Evolutionary conservation across 495 filamentous ascomycete species (phyloP).

Genomic region (Clavariopsis aquatica): DNA sequence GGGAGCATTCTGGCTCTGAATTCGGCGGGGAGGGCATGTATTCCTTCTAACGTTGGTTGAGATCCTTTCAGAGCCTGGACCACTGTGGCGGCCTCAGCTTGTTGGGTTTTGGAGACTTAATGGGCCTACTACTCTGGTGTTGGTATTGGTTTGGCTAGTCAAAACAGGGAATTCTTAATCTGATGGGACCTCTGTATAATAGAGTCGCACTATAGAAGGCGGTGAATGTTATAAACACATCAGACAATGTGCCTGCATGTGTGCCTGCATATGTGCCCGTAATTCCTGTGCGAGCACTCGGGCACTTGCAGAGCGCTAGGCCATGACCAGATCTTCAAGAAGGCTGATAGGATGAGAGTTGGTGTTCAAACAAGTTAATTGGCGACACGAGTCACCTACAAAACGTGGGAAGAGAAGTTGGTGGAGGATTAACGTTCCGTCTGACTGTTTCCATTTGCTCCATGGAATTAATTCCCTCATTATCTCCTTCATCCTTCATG

Average conservation of each 20-base stretch:
- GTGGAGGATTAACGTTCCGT: not conserved
- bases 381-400: not conserved
- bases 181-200: not conserved
- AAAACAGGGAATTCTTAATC: not conserved
- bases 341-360: not conserved
- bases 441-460: not conserved
- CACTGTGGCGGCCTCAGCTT: not conserved
- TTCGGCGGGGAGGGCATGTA: not conserved
- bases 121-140: not conserved
- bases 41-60: not conserved
- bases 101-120: not conserved
- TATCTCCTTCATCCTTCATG: too few species aligned
- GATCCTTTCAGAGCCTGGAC: not conserved
- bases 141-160: constrained; percentile 1
- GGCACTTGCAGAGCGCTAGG: not conserved
- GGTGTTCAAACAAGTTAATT: not conserved
- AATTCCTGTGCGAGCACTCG: not conserved
- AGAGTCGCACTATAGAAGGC: not conserved
- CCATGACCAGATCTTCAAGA: not conserved
- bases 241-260: not conserved
- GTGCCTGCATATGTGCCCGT: not conserved
- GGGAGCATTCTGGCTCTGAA: not conserved
- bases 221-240: constrained; percentile 4
- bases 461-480: too few species aligned
- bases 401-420: not conserved